These are phyloP conservation scores for Phoenix dactylifera DNA, from an alignment of 176 grass and related monocot species.

Conservation along the genomic window DNA sequence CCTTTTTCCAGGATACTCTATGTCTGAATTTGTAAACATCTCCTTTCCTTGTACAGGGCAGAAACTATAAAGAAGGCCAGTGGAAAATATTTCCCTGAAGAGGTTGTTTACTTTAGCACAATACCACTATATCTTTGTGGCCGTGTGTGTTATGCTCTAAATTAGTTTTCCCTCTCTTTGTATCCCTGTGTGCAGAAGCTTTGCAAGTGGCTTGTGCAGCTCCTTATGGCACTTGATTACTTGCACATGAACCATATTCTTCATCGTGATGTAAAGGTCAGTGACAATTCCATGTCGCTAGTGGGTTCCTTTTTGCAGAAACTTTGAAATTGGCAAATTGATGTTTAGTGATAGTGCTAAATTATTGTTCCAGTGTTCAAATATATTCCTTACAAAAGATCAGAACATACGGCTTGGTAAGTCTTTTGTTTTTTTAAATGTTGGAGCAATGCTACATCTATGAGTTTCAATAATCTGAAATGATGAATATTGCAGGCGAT, in stretches of 20 bases:
- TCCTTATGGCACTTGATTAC: conserved; percentile 95
- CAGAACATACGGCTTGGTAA: conserved; percentile 90
- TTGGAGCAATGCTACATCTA: too few relatives aligned
- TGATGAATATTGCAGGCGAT: conserved; percentile 48
- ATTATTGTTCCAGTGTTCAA: conserved; percentile 55
- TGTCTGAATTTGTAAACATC: conserved; percentile 9
- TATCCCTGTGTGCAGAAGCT: conserved; percentile 45
- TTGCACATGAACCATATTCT: conserved; percentile 92
- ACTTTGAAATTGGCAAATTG: too few relatives aligned
- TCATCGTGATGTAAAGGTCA: conserved; percentile 94
- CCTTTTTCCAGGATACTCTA: conserved; percentile 9
- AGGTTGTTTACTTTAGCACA: conserved; percentile 31
- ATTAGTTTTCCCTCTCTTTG: too few relatives aligned
- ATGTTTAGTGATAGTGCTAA: too few relatives aligned
- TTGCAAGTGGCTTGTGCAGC: conserved; percentile 92
- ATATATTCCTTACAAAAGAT: conserved; percentile 91
- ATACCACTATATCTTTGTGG: neutral
- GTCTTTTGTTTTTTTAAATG: conserved; percentile 7
- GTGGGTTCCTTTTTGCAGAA: neutral
- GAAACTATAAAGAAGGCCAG: conserved; percentile 84
- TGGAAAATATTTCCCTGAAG: conserved; percentile 69
- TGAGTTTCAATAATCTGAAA: conserved; percentile 1
- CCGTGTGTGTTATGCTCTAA: too few relatives aligned
- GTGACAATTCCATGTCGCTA: conserved; percentile 5
- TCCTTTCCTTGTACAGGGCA: conserved; percentile 38